Percentiles rank a stretch among this genome's conserved stretches.
Evolutionary conservation across 352 stramenopile species (phyloP).

Genomic region (Lagenidium giganteum): DNA sequence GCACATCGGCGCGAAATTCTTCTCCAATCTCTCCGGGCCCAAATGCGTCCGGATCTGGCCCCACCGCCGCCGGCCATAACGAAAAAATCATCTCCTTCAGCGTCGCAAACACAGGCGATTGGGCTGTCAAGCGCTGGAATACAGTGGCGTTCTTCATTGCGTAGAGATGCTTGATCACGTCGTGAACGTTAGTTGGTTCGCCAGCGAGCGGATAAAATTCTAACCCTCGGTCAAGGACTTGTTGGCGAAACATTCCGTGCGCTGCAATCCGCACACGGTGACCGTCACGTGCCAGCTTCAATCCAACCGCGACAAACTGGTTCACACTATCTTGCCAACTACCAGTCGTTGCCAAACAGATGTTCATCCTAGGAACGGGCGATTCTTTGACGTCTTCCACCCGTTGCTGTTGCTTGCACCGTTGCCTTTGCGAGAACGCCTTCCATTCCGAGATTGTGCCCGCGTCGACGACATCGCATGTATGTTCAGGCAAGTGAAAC

Average conservation of each 20-base stretch:
- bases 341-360: slow-evolving; percentile 30
- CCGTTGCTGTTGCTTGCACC: neutral
- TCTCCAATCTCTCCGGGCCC: slow-evolving; percentile 16
- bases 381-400: neutral
- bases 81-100: slow-evolving; percentile 31
- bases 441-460: slow-evolving; percentile 18
- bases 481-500: slow-evolving; percentile 17
- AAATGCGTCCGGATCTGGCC: slow-evolving; percentile 23
- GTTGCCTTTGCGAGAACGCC: too few relatives aligned
- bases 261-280: slow-evolving; percentile 80
- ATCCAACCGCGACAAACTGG: slow-evolving; percentile 49
- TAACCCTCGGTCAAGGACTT: slow-evolving; percentile 38
- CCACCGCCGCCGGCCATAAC: slow-evolving; percentile 24
- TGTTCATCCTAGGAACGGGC: slow-evolving; percentile 25
- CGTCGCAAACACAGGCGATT: slow-evolving; percentile 13
- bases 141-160: slow-evolving; percentile 22
- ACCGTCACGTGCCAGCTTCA: slow-evolving; percentile 48
- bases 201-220: slow-evolving; percentile 43
- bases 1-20: slow-evolving; percentile 33
- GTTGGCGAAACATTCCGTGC: slow-evolving; percentile 54
- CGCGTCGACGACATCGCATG: slow-evolving; percentile 14
- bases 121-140: slow-evolving; percentile 20
- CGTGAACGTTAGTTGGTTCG: slow-evolving; percentile 19
- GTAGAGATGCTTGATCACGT: slow-evolving; percentile 30
- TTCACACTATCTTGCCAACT: slow-evolving; percentile 48